Conservation (phyloP, 371 early-diverging fungal species). For the Mucor velutinosus region DNA sequence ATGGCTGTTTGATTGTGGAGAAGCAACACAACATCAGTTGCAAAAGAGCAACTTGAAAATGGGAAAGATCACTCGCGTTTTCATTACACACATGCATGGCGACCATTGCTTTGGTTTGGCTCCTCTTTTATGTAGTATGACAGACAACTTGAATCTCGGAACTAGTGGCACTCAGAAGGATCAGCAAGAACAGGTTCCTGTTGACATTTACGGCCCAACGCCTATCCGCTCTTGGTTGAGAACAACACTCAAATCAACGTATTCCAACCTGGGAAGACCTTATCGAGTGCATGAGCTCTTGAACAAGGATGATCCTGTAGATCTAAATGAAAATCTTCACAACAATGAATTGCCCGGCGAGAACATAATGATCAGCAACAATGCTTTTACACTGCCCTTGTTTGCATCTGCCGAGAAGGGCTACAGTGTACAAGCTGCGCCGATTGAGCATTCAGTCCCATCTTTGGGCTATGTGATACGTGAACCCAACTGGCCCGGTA, state of each 20-base stretch:
- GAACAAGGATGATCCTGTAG: constrained; percentile 22
- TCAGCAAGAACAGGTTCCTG: constrained; percentile 8
- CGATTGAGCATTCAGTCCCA: constrained; percentile 58
- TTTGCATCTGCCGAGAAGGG: neutral
- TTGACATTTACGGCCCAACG: constrained; percentile 62
- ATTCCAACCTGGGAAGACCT: constrained; percentile 37
- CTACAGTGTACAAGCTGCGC: constrained; percentile 40
- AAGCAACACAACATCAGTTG: constrained; percentile 73
- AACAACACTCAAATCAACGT: constrained; percentile 43
- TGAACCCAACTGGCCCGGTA: constrained; percentile 47
- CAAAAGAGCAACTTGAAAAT: constrained; percentile 48
- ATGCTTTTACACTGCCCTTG: constrained; percentile 7
- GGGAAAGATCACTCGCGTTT: constrained; percentile 50
- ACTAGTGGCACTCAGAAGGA: constrained; percentile 3
- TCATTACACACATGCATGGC: constrained; percentile 68
- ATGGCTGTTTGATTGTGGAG: constrained; percentile 78
- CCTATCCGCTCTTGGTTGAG: constrained; percentile 55
- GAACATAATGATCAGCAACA: constrained; percentile 19
- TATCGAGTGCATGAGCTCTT: constrained; percentile 55
- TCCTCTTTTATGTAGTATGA: constrained; percentile 57
- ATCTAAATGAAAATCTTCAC: constrained; percentile 28
- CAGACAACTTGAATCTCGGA: constrained; percentile 36
- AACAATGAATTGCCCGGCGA: constrained; percentile 44
- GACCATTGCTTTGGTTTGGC: constrained; percentile 66
- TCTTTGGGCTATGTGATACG: constrained; percentile 55